Evolutionary conservation across 176 grass and related monocot species (phyloP), one percentile per base, ranked within the genome.

Genomic region (Pharus latifolius): DNA sequence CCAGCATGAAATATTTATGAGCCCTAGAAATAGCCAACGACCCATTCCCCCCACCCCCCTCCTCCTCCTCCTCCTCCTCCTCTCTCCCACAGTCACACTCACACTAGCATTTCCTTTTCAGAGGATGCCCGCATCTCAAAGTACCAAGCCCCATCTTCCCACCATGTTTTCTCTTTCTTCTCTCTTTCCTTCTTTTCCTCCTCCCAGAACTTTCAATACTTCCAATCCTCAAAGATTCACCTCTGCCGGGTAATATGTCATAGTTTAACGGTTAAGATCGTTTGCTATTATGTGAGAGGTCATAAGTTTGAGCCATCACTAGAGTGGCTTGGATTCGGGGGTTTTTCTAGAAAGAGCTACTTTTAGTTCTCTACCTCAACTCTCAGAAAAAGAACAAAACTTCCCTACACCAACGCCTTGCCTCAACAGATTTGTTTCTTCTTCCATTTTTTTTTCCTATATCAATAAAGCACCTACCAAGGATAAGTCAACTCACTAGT

Each of bases 1-100:
- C 35, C 35, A 38, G 35, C 35, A 38, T 38, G 35, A 38, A 38
- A 38, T 69, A 78, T 64, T 72, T 72, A 72, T 80, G 55, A 49
- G 59, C 78, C 56, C 56, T 80, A 80, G 55, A 72, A 64, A 72
- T 49, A 72, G 78, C 56, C 56, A 50, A 47, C 78, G 44, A 56
- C 66, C 71, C 75, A 59, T 79, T 79, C 63, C 59, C 53, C 41
- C 49, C 61, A 48, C 52, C 58, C 61, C 30, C 60, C 20, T 27
- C 17, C 18, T 38, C 34, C 5, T 57, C 43, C 12, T 11, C 55
- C 11, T 30, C 64, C 22, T 54, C 33, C 24, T 1, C 38, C 50
- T 29, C 78, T 12, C 52, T 72, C 11, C 19, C 42, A 71, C 42
- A 13, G 25, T 7, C 59, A 71, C 26, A 25, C 65, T 65, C 69